phyloP scores from a whole-genome alignment of 2,329 filamentous ascomycete species.

The Thielaviopsis punctulata region DNA sequence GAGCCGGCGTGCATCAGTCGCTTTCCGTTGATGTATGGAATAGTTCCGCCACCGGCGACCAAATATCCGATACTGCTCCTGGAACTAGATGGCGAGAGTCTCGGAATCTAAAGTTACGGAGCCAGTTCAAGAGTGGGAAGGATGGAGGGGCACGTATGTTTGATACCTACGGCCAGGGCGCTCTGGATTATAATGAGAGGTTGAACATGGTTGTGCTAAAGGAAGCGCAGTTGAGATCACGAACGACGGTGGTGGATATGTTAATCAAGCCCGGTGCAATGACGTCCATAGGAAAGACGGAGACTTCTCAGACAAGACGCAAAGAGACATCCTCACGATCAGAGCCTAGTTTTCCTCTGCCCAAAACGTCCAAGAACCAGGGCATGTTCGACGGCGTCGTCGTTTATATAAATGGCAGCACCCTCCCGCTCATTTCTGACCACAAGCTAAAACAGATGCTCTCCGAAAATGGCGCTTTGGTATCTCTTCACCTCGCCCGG shows the following conservation, averaged over 20 bases:
- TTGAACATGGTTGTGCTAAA: conserved; percentile 27
- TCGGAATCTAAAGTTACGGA: conserved; percentile 48
- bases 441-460: conserved; percentile 70
- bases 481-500: conserved; percentile 55
- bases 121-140: conserved; percentile 46
- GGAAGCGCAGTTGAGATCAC: conserved; percentile 22
- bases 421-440: conserved; percentile 64
- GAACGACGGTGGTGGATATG: conserved; percentile 36
- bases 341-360: too few species aligned
- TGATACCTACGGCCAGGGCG: conserved; percentile 49
- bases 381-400: conserved; percentile 53
- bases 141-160: conserved; percentile 41
- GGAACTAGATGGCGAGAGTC: conserved; percentile 54
- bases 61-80: conserved; percentile 51
- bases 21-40: conserved; percentile 52
- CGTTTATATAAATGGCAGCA: conserved; percentile 80
- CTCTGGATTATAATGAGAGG: conserved; percentile 34
- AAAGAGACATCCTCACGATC: too few species aligned
- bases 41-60: conserved; percentile 59
- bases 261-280: conserved; percentile 29
- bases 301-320: not conserved
- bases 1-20: conserved; percentile 25
- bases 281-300: conserved; percentile 15
- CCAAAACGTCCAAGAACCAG: conserved; percentile 15
- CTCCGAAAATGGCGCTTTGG: conserved; percentile 51